Conservation (phyloP, 2,329 filamentous ascomycete species). For the Penicillium sp. region DNA sequence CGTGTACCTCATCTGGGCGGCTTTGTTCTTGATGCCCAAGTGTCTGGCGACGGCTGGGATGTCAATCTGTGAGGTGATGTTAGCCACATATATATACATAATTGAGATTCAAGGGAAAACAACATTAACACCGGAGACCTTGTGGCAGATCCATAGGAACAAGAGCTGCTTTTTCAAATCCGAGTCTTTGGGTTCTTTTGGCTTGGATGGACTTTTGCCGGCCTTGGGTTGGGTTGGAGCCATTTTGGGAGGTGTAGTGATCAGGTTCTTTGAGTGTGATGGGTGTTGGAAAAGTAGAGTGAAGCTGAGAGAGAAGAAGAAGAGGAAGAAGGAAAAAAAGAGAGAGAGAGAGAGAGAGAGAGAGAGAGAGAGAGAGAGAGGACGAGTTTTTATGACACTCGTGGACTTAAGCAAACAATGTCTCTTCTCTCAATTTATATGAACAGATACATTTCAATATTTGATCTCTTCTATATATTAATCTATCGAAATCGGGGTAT, state of each 20-base stretch:
- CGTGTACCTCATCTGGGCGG: not conserved
- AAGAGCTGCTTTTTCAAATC: slow-evolving; percentile 1
- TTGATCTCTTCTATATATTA: not conserved
- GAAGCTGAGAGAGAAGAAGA: not conserved
- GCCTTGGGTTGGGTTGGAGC: not conserved
- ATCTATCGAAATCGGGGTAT: not conserved
- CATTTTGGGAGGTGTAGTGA: not conserved
- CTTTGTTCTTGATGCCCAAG: not conserved
- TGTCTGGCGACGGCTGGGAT: not conserved
- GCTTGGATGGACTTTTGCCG: not conserved
- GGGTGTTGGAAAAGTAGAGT: not conserved
- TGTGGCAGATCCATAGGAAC: not conserved
- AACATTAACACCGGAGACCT: not conserved
- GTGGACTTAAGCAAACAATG: not conserved
- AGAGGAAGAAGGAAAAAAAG: not conserved
- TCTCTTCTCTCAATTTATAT: not conserved
- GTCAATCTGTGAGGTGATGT: not conserved
- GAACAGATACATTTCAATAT: not conserved
- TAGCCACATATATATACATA: not conserved
- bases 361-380: too few species aligned
- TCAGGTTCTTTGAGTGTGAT: not conserved
- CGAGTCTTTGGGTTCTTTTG: not conserved
- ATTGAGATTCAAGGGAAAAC: not conserved
- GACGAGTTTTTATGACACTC: not conserved
- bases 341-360: not conserved